Percentiles rank a stretch among this genome's conserved stretches.
phyloP scores from a whole-genome alignment of 306 rosid genomes.

The Prosopis cineraria region DNA sequence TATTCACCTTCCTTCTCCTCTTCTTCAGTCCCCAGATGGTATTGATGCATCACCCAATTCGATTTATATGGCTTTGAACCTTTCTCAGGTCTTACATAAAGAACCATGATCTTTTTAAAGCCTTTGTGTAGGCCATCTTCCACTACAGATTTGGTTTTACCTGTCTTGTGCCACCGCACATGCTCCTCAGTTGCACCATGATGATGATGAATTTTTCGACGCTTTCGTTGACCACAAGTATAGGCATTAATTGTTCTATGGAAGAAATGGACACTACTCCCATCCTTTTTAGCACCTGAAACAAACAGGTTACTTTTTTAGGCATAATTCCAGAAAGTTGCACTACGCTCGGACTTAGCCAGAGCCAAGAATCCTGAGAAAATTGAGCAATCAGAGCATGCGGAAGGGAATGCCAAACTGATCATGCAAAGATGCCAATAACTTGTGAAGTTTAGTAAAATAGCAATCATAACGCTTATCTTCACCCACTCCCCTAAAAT shows the following conservation, averaged over 20 bases:
- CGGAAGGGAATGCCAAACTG: background rate
- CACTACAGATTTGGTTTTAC: slow-evolving; percentile 46
- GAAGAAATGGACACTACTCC: slow-evolving; percentile 73
- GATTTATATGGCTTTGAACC: slow-evolving; percentile 64
- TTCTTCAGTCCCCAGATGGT: slow-evolving; percentile 77
- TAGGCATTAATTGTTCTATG: slow-evolving; percentile 77
- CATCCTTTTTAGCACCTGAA: slow-evolving; percentile 89
- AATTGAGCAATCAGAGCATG: background rate
- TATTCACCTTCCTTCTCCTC: slow-evolving; percentile 80
- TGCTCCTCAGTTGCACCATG: slow-evolving; percentile 43
- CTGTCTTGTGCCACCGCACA: slow-evolving; percentile 59
- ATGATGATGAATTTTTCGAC: slow-evolving; percentile 49
- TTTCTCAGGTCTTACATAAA: slow-evolving; percentile 62
- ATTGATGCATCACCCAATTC: slow-evolving; percentile 93
- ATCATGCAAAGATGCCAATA: background rate
- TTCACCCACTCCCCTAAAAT: background rate
- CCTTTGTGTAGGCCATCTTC: slow-evolving; percentile 57
- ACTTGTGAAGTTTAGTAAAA: slow-evolving; percentile 12
- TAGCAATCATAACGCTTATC: slow-evolving; percentile 14
- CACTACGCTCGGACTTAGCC: background rate
- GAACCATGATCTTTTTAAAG: slow-evolving; percentile 86
- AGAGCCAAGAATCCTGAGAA: background rate
- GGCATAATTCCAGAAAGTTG: background rate
- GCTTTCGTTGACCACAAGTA: slow-evolving; percentile 71
- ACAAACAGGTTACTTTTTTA: slow-evolving; percentile 10